These are phyloP conservation scores for Trichophyton mentagrophytes DNA, from an alignment of 2,329 filamentous ascomycete genomes.

Conservation along the genomic window DNA sequence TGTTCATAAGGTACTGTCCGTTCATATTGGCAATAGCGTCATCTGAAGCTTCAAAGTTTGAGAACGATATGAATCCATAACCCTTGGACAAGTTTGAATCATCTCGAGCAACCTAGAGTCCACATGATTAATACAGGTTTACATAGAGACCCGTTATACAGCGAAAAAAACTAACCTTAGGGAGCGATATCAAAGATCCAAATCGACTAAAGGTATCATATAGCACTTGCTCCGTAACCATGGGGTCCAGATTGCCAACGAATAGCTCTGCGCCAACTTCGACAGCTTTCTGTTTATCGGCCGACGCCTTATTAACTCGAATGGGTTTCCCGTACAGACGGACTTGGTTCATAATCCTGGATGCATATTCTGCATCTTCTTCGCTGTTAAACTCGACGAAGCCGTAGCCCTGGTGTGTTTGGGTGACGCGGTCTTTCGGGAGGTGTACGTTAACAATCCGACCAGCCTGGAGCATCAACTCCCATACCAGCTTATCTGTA, in stretches of 20 bases:
- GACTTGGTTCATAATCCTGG: constrained; percentile 92
- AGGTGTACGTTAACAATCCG: constrained; percentile 97
- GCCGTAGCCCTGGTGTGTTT: constrained; percentile 93
- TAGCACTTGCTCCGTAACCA: constrained; percentile 90
- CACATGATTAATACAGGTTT: neutral
- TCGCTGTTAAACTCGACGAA: constrained; percentile 98
- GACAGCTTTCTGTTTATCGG: constrained; percentile 85
- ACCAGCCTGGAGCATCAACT: constrained; percentile 95
- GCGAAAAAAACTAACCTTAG: constrained; percentile 50
- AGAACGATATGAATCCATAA: constrained; percentile 90
- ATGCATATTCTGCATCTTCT: constrained; percentile 90
- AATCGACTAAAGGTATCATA: constrained; percentile 94
- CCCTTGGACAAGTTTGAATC: constrained; percentile 82
- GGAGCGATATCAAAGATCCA: constrained; percentile 67
- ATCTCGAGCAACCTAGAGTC: constrained; percentile 56
- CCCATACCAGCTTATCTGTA: constrained; percentile 80
- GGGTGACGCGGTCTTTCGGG: constrained; percentile 93
- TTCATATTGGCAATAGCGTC: constrained; percentile 86
- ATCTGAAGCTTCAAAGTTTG: constrained; percentile 86
- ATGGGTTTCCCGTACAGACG: constrained; percentile 88
- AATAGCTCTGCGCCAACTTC: constrained; percentile 96
- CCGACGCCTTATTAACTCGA: constrained; percentile 84
- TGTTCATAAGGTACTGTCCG: constrained; percentile 92
- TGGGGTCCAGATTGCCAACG: constrained; percentile 83
- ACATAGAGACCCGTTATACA: neutral